These are phyloP conservation scores for Auriculariales sp. DNA, from an alignment of 768 basidiomycete genomes.

Conservation along the genomic window DNA sequence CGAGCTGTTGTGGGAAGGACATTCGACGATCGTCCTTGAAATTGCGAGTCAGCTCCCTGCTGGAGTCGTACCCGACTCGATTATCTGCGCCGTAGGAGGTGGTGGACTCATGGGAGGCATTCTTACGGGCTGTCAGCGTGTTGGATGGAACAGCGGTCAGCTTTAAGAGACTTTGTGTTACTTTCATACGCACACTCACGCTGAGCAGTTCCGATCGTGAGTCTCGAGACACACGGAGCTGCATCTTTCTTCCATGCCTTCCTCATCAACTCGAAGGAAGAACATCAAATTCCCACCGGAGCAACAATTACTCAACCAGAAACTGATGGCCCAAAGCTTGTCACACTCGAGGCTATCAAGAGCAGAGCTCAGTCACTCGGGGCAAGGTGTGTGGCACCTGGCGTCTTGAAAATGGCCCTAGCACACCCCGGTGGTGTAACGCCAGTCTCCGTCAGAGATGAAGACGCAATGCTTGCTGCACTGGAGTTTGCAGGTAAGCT, in stretches of 20 bases:
- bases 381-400: constrained; percentile 47
- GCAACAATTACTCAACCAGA: not conserved
- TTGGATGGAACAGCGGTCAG: constrained; percentile 59
- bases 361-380: constrained; percentile 61
- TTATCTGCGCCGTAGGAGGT: constrained; percentile 69
- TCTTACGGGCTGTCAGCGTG: constrained; percentile 45
- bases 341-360: constrained; percentile 39
- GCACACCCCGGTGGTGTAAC: constrained; percentile 39
- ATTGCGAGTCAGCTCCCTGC: constrained; percentile 35
- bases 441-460: constrained; percentile 51
- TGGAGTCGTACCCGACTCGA: constrained; percentile 40
- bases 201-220: constrained; percentile 42
- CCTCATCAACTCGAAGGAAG: constrained; percentile 26
- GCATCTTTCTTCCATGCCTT: constrained; percentile 63
- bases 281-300: not conserved
- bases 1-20: constrained; percentile 60
- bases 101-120: constrained; percentile 59
- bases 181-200: not conserved
- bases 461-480: constrained; percentile 49
- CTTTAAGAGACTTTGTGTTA: not conserved
- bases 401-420: constrained; percentile 50
- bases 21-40: constrained; percentile 59
- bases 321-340: constrained; percentile 25
- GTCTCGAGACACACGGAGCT: constrained; percentile 56
- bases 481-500: constrained; percentile 42